Evolutionary conservation across 2,329 filamentous ascomycete genomes (phyloP), one percentile per base, ranked within the genome.

Genomic region (Xylariaceae sp.): DNA sequence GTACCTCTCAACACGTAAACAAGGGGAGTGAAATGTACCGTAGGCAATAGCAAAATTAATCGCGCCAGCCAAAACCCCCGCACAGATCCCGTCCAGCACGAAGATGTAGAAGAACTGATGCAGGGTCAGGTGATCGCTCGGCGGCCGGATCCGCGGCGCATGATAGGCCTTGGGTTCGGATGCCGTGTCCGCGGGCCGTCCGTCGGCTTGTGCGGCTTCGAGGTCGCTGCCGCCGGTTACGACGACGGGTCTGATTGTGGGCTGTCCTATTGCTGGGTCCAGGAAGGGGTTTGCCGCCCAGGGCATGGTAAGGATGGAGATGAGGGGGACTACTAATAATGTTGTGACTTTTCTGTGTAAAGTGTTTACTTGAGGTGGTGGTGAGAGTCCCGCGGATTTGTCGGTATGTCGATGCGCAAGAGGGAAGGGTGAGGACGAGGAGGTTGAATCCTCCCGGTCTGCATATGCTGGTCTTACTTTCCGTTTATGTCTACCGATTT

Each of bases 1-100:
- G n/a, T n/a, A n/a, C n/a, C n/a, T n/a, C n/a, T n/a, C n/a, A n/a
- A n/a, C n/a, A n/a, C n/a, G n/a, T n/a, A n/a, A n/a, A n/a, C n/a
- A n/a, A n/a, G n/a, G n/a, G n/a, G n/a, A n/a, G n/a, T n/a, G n/a
- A n/a, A n/a, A n/a, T n/a, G n/a, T n/a, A n/a, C n/a, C 76, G 62
- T 80, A 82, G 13, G 78, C 80, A 59, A 82, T 74, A 50, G 74
- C 77, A 67, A 82, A 81, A 70, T 82, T 82, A 62, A 82, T 77
- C n/a, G 78, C 53, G 62, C 76, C 74, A 8, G 78, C 77, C 11
- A 76, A 76, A 37, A 82, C 23, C 2, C 76, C 74, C 8, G 78
- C 77, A 11, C 76, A 76, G 39, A 82, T 30, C 3, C 79, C 80
- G 58, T 81, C 76, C 2, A 80, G 64, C 1, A 76, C 65, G 51